Evolutionary conservation across 306 rosid species (phyloP).

Genomic region (Quercus cerris): DNA sequence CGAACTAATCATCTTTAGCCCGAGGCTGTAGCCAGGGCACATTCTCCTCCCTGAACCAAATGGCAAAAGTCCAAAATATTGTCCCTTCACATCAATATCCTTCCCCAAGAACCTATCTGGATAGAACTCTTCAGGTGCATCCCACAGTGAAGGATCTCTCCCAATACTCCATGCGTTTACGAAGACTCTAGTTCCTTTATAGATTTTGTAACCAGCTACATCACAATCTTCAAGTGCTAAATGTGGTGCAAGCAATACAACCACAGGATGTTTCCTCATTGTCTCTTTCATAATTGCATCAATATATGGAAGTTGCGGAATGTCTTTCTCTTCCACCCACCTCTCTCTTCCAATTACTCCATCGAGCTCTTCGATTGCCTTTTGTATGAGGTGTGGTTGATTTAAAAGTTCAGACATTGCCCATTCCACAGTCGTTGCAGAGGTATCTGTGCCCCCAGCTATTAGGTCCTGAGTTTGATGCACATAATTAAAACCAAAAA

Average conservation of each 20-base stretch:
- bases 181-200: constrained; percentile 18
- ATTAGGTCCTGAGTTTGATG: constrained; percentile 21
- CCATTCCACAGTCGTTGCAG: constrained; percentile 33
- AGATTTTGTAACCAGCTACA: constrained; percentile 18
- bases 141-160: constrained; percentile 30
- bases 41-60: constrained; percentile 37
- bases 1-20: not conserved
- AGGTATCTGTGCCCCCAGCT: constrained; percentile 34
- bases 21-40: constrained; percentile 11
- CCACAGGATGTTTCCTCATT: constrained; percentile 34
- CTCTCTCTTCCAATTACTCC: constrained; percentile 29
- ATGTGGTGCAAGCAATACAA: constrained; percentile 26
- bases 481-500: no score
- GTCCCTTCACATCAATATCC: constrained; percentile 31
- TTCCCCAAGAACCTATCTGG: constrained; percentile 34
- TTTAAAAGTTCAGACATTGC: constrained; percentile 42
- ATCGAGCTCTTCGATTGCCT: constrained; percentile 32
- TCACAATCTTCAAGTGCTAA: constrained; percentile 30
- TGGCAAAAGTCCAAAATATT: constrained; percentile 31
- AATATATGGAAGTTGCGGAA: constrained; percentile 27
- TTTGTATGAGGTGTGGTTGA: constrained; percentile 27
- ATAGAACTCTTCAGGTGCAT: constrained; percentile 19
- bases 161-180: constrained; percentile 39
- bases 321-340: constrained; percentile 43
- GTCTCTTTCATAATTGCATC: constrained; percentile 38